These are phyloP conservation scores for Lactarius tabidus DNA, from an alignment of 768 basidiomycete species.

Conservation along the genomic window DNA sequence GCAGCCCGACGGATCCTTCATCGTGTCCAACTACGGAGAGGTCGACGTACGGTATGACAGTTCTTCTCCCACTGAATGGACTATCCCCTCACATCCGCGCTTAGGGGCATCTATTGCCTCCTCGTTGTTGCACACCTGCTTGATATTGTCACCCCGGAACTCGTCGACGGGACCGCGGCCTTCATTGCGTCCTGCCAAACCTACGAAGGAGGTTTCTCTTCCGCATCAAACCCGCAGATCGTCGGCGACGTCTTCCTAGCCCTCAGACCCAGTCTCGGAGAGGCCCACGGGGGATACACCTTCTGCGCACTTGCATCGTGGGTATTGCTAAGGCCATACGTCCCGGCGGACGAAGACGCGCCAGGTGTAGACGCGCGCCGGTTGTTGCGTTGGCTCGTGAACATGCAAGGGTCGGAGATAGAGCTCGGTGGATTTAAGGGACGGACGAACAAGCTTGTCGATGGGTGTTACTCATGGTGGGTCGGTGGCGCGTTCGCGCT, in stretches of 20 bases:
- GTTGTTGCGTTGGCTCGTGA: constrained; percentile 74
- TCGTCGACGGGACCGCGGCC: constrained; percentile 66
- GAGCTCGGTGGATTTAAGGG: constrained; percentile 94
- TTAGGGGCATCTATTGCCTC: constrained; percentile 91
- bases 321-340: constrained; percentile 66
- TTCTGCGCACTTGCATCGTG: constrained; percentile 89
- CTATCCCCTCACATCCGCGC: not conserved
- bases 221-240: constrained; percentile 68
- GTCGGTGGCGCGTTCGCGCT: constrained; percentile 84
- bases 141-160: constrained; percentile 84
- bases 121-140: constrained; percentile 79
- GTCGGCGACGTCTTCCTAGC: constrained; percentile 12
- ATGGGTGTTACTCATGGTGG: constrained; percentile 99
- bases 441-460: constrained; percentile 96
- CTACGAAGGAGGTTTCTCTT: constrained; percentile 94
- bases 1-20: constrained; percentile 88
- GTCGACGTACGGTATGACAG: constrained; percentile 78
- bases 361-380: constrained; percentile 53
- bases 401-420: constrained; percentile 77
- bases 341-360: constrained; percentile 29
- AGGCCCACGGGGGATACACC: constrained; percentile 97
- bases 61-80: constrained; percentile 23
- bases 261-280: constrained; percentile 73
- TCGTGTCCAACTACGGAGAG: constrained; percentile 83
- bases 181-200: constrained; percentile 93